These are phyloP conservation scores for Neonectria neomacrospora DNA, from an alignment of 2,329 filamentous ascomycete species.

Conservation along the genomic window DNA sequence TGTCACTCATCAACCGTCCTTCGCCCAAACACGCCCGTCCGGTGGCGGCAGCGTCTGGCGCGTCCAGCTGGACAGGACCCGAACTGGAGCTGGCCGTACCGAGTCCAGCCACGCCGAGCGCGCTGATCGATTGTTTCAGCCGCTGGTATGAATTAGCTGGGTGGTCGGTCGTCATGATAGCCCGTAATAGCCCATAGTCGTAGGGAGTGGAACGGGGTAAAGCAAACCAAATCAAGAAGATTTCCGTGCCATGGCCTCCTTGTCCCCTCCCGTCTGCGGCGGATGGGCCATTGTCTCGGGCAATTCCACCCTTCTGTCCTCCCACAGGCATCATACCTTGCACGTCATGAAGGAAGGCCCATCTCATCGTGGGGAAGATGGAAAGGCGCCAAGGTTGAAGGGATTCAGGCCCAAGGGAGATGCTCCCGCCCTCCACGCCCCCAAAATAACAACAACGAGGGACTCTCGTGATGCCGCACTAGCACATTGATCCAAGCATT, in stretches of 20 bases:
- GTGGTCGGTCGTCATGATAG: constrained; percentile 10
- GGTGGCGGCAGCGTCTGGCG: constrained; percentile 26
- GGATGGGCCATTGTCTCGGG: constrained; percentile 29
- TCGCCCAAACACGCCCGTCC: constrained; percentile 9
- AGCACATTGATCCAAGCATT: constrained; percentile 36
- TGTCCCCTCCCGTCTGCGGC: constrained; percentile 3
- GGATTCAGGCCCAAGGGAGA: not conserved
- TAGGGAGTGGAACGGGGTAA: constrained; percentile 23
- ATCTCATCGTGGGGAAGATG: constrained; percentile 22
- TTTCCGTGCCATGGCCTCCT: constrained; percentile 24
- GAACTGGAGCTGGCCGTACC: constrained; percentile 3
- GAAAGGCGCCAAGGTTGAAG: not conserved
- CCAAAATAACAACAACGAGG: constrained; percentile 35
- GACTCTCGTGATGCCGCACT: constrained; percentile 19
- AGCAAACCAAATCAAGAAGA: not conserved
- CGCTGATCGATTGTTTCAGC: constrained; percentile 27
- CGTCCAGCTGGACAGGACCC: constrained; percentile 19
- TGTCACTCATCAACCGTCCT: constrained; percentile 2
- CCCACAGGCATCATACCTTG: constrained; percentile 17
- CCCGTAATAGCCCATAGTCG: constrained; percentile 11
- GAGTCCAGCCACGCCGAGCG: constrained; percentile 24
- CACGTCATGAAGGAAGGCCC: constrained; percentile 22
- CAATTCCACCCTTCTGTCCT: constrained; percentile 25
- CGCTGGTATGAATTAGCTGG: constrained; percentile 15
- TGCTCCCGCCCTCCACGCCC: constrained; percentile 11